phyloP scores from a whole-genome alignment of 208 protist genomes.

The Leptomonas seymouri region DNA sequence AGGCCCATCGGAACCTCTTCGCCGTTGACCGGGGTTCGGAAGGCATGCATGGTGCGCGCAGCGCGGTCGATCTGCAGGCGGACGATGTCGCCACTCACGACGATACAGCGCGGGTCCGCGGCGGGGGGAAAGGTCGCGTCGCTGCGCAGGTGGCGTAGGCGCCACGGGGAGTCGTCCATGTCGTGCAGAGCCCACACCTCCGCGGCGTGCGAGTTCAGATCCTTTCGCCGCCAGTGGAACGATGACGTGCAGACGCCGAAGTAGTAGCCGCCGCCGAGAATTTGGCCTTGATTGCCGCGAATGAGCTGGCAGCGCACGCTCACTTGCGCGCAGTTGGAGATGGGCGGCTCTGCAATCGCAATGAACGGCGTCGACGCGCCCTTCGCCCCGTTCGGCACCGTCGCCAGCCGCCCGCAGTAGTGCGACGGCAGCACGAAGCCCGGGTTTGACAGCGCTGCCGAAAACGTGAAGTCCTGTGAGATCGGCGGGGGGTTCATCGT shows the following conservation, averaged over 20 bases:
- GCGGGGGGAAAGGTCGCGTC: conserved; percentile 61
- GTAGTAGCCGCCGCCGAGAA: conserved; percentile 92
- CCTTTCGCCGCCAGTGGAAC: conserved; percentile 75
- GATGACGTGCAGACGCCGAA: conserved; percentile 76
- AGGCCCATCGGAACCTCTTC: conserved; percentile 78
- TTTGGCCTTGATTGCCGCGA: conserved; percentile 83
- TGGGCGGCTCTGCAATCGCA: conserved; percentile 81
- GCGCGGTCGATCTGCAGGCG: conserved; percentile 83
- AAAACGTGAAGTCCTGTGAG: conserved; percentile 74
- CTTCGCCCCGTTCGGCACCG: conserved; percentile 66
- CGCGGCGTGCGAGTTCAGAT: conserved; percentile 59
- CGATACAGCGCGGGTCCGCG: conserved; percentile 81
- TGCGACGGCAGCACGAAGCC: conserved; percentile 66
- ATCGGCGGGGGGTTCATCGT: conserved; percentile 39
- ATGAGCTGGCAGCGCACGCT: conserved; percentile 86
- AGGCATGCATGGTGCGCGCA: conserved; percentile 80
- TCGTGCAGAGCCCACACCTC: conserved; percentile 92
- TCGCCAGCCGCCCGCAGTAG: conserved; percentile 79
- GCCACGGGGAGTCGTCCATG: conserved; percentile 87
- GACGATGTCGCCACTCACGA: conserved; percentile 89
- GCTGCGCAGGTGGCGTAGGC: conserved; percentile 72
- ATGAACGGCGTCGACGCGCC: conserved; percentile 83
- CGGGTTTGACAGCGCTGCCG: conserved; percentile 70
- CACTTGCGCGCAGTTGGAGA: conserved; percentile 54
- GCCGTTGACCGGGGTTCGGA: conserved; percentile 79